A percentile compares a stretch with the other conserved stretches of the same genome.
Evolutionary conservation across 1,139 yeast species (phyloP).

Genomic region (Hansenula sp.): DNA sequence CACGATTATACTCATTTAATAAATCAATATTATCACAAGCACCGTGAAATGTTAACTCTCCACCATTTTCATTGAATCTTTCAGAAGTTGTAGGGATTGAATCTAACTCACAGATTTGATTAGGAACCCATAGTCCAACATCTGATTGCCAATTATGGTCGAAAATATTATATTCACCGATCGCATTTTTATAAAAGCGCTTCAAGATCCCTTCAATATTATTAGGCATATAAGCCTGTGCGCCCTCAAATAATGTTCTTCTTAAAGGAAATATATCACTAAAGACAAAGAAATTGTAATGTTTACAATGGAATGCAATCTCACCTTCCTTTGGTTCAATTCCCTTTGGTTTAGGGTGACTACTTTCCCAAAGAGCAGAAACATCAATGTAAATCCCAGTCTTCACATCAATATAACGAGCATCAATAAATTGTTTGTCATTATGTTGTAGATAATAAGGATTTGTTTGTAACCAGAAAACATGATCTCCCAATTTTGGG

Average conservation of each 20-base stretch:
- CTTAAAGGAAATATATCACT: conserved; percentile 46
- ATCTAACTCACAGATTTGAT: conserved; percentile 5
- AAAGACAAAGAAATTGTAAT: conserved; percentile 44
- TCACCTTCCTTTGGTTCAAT: conserved; percentile 8
- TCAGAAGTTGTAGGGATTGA: conserved; percentile 20
- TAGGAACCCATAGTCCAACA: conserved; percentile 37
- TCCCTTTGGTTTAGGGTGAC: conserved; percentile 23
- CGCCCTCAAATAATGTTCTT: conserved; percentile 51
- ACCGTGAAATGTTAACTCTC: conserved; percentile 22
- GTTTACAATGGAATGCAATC: conserved; percentile 27
- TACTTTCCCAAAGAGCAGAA: conserved; percentile 40
- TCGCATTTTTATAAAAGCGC: conserved; percentile 26
- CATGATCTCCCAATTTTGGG: conserved; percentile 47
- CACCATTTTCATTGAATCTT: conserved; percentile 30
- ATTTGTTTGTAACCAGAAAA: conserved; percentile 35
- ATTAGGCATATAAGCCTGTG: conserved; percentile 47
- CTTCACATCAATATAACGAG: conserved; percentile 65
- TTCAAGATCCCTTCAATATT: conserved; percentile 38
- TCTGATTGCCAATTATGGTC: conserved; percentile 32
- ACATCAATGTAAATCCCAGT: conserved; percentile 68
- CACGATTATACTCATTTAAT: conserved; percentile 12
- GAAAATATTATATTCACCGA: neutral
- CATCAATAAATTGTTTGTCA: conserved; percentile 65
- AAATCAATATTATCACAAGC: conserved; percentile 24
- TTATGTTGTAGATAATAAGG: conserved; percentile 30